Evolutionary conservation across 176 grass and related monocot genomes (phyloP).

Genomic region (Musa schizocarpa): DNA sequence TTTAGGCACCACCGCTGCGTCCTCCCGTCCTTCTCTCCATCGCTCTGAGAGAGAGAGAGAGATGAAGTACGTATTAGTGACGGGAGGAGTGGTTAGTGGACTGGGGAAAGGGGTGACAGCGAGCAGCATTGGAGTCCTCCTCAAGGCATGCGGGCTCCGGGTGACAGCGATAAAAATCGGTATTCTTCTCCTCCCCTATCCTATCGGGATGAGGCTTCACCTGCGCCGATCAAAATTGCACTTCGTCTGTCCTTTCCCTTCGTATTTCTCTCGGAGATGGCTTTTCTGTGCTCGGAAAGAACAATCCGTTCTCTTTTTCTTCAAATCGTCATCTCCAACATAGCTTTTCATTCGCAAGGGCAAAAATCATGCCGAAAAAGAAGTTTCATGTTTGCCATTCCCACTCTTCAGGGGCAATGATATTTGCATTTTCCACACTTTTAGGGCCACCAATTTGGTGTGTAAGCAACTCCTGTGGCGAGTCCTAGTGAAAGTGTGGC

Average conservation of each 20-base stretch:
- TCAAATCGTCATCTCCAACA: too few relatives aligned
- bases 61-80: conserved; percentile 15
- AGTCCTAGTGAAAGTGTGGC: too few relatives aligned
- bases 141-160: conserved; percentile 11
- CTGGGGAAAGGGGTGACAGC: conserved; percentile 19
- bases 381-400: too few relatives aligned
- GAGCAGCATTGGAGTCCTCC: conserved; percentile 17
- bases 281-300: neutral
- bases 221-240: neutral
- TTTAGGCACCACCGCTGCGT: neutral
- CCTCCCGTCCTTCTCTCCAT: neutral
- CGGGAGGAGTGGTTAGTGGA: conserved; percentile 16
- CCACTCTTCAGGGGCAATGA: too few relatives aligned
- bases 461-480: too few relatives aligned
- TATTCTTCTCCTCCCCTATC: neutral
- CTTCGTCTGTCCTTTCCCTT: neutral
- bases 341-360: too few relatives aligned
- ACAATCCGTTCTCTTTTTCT: too few relatives aligned
- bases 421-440: too few relatives aligned
- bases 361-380: too few relatives aligned
- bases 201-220: too few relatives aligned
- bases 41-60: neutral
- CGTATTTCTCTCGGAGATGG: neutral
- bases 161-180: conserved; percentile 15
- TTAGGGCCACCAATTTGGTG: too few relatives aligned